A percentile compares a stretch with the other conserved stretches of the same genome.
Evolutionary conservation across 805 yeast genomes (phyloP).

Genomic region (Metschnikowia amazonensis): DNA sequence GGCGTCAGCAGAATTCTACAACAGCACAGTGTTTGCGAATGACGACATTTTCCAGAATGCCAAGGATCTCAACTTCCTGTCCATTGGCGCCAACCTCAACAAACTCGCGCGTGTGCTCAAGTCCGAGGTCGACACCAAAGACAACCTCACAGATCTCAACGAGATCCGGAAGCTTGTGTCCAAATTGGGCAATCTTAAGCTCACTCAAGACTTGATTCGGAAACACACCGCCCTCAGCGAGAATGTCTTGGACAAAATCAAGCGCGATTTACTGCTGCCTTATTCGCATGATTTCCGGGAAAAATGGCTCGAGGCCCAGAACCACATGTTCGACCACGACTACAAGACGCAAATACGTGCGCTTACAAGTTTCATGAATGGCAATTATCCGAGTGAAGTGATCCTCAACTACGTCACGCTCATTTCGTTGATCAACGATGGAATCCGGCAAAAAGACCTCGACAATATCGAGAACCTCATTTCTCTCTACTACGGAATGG

Average conservation of each 20-base stretch:
- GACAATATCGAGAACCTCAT: slow-evolving; percentile 52
- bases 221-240: slow-evolving; percentile 77
- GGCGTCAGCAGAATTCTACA: slow-evolving; percentile 21
- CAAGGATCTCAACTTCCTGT: slow-evolving; percentile 69
- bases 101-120: slow-evolving; percentile 68
- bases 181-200: slow-evolving; percentile 62
- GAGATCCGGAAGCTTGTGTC: slow-evolving; percentile 72
- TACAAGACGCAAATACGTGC: slow-evolving; percentile 29
- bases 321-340: slow-evolving; percentile 54
- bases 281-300: slow-evolving; percentile 37
- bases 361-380: slow-evolving; percentile 37
- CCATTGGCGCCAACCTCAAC: slow-evolving; percentile 72
- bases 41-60: slow-evolving; percentile 52
- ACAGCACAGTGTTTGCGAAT: slow-evolving; percentile 25
- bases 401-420: slow-evolving; percentile 54
- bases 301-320: slow-evolving; percentile 57
- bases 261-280: slow-evolving; percentile 16
- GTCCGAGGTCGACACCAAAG: slow-evolving; percentile 50
- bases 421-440: slow-evolving; percentile 61
- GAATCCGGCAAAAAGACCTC: slow-evolving; percentile 63
- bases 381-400: slow-evolving; percentile 34
- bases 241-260: slow-evolving; percentile 47
- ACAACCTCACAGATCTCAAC: slow-evolving; percentile 21
- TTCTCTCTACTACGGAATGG: slow-evolving; percentile 62
- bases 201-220: slow-evolving; percentile 62